phyloP scores from a whole-genome alignment of 257 asterid genomes.

The Haberlea rhodopensis region DNA sequence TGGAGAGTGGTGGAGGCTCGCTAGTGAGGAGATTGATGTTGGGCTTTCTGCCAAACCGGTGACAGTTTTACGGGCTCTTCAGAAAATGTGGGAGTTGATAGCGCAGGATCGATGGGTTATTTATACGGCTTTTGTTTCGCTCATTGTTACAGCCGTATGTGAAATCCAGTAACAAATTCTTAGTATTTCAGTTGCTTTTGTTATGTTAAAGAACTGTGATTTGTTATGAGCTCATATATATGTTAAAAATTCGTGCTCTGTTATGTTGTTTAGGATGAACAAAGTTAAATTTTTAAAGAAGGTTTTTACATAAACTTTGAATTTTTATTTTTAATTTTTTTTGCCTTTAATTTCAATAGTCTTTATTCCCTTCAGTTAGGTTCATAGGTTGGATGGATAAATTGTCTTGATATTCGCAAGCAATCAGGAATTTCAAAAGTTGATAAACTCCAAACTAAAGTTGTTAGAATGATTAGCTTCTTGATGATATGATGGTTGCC shows the following conservation, averaged over 20 bases:
- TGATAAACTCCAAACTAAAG: not conserved
- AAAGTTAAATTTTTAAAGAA: no score
- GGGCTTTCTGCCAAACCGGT: conserved; percentile 71
- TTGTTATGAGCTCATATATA: not conserved
- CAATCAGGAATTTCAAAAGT: not conserved
- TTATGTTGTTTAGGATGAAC: not conserved
- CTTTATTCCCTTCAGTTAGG: no score
- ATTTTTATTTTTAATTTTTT: no score
- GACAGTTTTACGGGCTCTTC: conserved; percentile 74
- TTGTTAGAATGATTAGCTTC: not conserved
- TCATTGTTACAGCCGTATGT: conserved; percentile 79
- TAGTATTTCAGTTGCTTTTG: conserved; percentile 9
- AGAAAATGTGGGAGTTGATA: conserved; percentile 81
- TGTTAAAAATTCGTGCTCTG: not conserved
- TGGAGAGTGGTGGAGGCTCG: conserved; percentile 89
- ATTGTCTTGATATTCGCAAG: not conserved
- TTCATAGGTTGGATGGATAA: no score
- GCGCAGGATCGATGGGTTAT: conserved; percentile 82
- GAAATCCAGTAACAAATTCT: conserved; percentile 1
- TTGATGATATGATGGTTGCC: not conserved
- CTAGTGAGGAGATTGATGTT: conserved; percentile 48
- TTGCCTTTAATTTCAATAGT: no score
- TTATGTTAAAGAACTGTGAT: conserved; percentile 2
- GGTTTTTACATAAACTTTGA: no score
- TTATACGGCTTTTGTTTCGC: conserved; percentile 69